phyloP scores from a whole-genome alignment of 192 early-diverging fungal species.

The Kickxella alabastrina region DNA sequence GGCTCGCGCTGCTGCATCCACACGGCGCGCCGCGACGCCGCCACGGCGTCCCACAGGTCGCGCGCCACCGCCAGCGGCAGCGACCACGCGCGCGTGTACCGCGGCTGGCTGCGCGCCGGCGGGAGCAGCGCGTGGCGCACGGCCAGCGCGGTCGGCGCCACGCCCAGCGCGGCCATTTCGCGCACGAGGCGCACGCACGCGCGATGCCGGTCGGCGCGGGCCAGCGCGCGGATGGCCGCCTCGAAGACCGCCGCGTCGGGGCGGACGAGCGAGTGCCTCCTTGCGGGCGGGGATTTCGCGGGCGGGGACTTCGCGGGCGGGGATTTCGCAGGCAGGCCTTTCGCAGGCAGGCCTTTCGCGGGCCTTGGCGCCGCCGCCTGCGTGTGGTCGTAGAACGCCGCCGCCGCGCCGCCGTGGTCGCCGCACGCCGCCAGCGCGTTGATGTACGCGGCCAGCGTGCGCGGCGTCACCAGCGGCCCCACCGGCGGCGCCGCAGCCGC shows the following conservation, averaged over 20 bases:
- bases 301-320: not conserved
- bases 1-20: constrained; percentile 10
- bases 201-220: constrained; percentile 26
- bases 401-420: constrained; percentile 20
- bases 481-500: constrained; percentile 2
- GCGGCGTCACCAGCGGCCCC: constrained; percentile 20
- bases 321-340: not conserved
- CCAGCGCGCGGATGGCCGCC: constrained; percentile 30
- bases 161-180: constrained; percentile 19
- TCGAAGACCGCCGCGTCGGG: constrained; percentile 32
- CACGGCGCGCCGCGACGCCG: constrained; percentile 13
- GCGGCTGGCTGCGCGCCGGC: constrained; percentile 3
- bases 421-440: constrained; percentile 31
- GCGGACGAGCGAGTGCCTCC: not conserved
- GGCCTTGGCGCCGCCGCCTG: not conserved
- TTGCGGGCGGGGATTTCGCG: not conserved
- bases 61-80: constrained; percentile 28
- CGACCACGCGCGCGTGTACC: constrained; percentile 25
- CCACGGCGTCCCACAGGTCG: constrained; percentile 21
- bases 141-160: constrained; percentile 26
- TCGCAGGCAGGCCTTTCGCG: not conserved
- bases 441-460: constrained; percentile 40
- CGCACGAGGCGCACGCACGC: constrained; percentile 22
- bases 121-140: constrained; percentile 34
- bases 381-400: constrained; percentile 24